Conservation (phyloP, 257 asterid species). For the Solanum gracilifrons region DNA sequence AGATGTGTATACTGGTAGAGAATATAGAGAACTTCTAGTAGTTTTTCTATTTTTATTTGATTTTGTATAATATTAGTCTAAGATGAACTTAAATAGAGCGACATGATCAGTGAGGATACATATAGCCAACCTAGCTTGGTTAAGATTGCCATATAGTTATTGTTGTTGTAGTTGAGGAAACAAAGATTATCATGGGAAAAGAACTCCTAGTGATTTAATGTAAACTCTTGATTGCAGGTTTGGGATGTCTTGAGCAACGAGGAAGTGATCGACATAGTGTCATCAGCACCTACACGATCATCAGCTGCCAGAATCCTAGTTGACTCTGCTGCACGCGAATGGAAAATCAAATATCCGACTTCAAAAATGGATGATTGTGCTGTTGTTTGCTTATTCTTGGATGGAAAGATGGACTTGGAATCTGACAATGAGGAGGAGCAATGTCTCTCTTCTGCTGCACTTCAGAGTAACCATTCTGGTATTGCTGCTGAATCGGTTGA, state of each 20-base stretch:
- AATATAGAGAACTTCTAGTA: background rate
- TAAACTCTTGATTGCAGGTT: constrained; percentile 36
- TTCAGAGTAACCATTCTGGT: constrained; percentile 63
- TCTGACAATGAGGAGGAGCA: constrained; percentile 83
- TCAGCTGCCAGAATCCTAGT: constrained; percentile 70
- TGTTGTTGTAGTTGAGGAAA: background rate
- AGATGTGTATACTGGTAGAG: background rate
- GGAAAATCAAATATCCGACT: constrained; percentile 88
- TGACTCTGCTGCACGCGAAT: constrained; percentile 80
- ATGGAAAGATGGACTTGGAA: constrained; percentile 82
- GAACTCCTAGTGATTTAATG: background rate
- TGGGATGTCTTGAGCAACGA: constrained; percentile 96
- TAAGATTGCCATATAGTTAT: background rate
- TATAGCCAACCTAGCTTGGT: background rate
- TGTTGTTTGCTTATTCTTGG: constrained; percentile 78
- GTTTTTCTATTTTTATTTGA: background rate
- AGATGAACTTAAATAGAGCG: background rate
- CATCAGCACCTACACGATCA: constrained; percentile 64
- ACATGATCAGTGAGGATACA: background rate
- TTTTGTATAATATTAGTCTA: background rate
- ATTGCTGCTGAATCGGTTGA: constrained; percentile 63
- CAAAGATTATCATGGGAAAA: background rate
- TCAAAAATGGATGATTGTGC: constrained; percentile 98
- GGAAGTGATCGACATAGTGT: constrained; percentile 80
- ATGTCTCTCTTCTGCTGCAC: constrained; percentile 58